These are phyloP conservation scores for Crithidia expoeki DNA, from an alignment of 208 protist species.

Conservation along the genomic window DNA sequence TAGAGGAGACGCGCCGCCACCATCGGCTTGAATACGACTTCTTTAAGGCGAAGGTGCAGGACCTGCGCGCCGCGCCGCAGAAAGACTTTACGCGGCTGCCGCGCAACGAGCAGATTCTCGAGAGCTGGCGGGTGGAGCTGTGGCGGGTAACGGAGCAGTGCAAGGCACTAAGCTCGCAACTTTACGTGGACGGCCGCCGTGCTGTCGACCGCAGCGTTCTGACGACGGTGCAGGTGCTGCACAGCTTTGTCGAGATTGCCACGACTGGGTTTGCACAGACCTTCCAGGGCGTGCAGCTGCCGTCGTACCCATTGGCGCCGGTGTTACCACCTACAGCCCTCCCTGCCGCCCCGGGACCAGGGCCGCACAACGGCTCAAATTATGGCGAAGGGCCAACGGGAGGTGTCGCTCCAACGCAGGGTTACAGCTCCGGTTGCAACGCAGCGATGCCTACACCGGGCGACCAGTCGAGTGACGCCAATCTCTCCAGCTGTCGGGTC, in stretches of 20 bases:
- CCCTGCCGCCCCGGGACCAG: conserved; percentile 44
- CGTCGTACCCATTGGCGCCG: conserved; percentile 47
- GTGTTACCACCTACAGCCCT: conserved; percentile 60
- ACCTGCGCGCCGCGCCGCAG: conserved; percentile 49
- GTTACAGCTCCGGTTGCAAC: neutral
- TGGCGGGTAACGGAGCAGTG: conserved; percentile 70
- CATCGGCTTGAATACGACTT: conserved; percentile 83
- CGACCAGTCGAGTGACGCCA: too few species aligned
- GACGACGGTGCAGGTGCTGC: conserved; percentile 53
- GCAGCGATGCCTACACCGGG: neutral
- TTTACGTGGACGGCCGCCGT: conserved; percentile 64
- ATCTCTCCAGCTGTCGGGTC: neutral
- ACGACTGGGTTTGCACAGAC: conserved; percentile 51
- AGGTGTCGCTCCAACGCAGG: too few species aligned
- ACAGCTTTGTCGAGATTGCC: conserved; percentile 58
- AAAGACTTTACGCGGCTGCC: conserved; percentile 72
- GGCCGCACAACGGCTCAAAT: neutral
- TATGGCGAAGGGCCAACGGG: neutral
- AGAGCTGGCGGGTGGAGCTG: conserved; percentile 79
- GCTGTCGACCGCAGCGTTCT: conserved; percentile 69
- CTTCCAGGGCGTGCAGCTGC: conserved; percentile 53
- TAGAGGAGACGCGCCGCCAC: conserved; percentile 58
- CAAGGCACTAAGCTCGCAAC: conserved; percentile 61
- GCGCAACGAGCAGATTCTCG: conserved; percentile 77
- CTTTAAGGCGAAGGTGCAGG: conserved; percentile 73